Base-by-base conservation (phyloP, 768 basidiomycete genomes). In the Gloeopeniophorella convolvens region DNA sequence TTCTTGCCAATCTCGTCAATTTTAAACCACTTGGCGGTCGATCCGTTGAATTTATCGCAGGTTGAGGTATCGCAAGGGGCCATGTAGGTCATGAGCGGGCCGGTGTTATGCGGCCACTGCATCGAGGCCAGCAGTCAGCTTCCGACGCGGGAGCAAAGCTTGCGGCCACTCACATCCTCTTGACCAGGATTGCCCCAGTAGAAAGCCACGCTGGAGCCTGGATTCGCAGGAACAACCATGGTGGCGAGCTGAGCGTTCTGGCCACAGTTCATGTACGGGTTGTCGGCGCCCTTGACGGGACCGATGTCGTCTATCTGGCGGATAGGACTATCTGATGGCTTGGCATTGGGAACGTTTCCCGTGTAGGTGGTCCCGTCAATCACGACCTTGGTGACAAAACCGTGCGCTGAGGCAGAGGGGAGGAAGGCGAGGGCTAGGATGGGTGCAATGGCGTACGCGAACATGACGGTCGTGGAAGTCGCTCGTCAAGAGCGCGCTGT, bases 71-170 rank as follows among this genome's bases (percentile, higher is more conserved):
- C 77, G 60, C 87, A 89, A 24, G 70, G 66, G 2, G 84, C 75
- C 76, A 89, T 74, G 62, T 89, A 89, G 30, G 83, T 86, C 66
- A 88, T 66, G 65, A 87, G 67, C 4, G 87, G 86, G 4, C 87
- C 86, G 21, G 68, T 80, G 50, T 83, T 68, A 58, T 85, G 77
- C 1, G 70, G 71, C 78, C 74, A 77, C 68, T 73, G 45, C n/a
- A 37, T 28, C 23, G 30, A 18, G 2, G 30, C 37, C 21, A 12
- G 15, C 4, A 5, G 32, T 26, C 15, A 34, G 45, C 42, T 28
- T 21, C 16, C 15, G n/a, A 31, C 15, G 21, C 9, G 23, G 13
- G 4, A 5, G 20, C 0, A 37, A 27, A 16, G 34, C 31, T 26
- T 15, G 21, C 32, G 31, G 33, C 18, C 8, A 59, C 63, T 54